Base-by-base conservation (phyloP, 2,329 filamentous ascomycete genomes). In the Claviceps cyperi region DNA sequence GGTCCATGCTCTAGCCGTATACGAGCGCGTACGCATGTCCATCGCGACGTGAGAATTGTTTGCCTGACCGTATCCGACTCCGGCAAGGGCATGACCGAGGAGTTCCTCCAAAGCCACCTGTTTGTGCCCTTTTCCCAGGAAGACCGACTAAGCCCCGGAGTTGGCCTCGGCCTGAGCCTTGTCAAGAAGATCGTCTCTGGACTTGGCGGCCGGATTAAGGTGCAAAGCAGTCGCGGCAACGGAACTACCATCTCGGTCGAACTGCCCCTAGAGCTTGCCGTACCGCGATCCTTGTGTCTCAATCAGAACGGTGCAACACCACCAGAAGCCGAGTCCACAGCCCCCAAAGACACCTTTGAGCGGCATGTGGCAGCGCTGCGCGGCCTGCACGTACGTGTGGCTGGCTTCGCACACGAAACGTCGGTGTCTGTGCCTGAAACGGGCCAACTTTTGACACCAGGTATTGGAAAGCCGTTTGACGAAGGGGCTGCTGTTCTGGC, bases 51-150 rank as follows among this genome's bases (percentile, higher is more conserved):
- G n/a, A 49, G 53, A 13, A 50, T 51, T 15, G 56, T 67, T 2
- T 58, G 55, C 0, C 58, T 81, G 4, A 74, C 69, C 0, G 74
- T 86, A 1, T 67, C 69, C 0, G 83, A 86, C 55, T 81, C 82
- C 0, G 83, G 83, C 1, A 72, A 72, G 43, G 83, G 83, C 1
- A 86, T 86, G 37, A 74, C 73, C 0, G 68, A 75, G 5, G 76
- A 83, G 11, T 86, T 78, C 54, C 63, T 84, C 14, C 69, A 74
- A 17, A 73, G 77, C 6, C 71, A 73, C 15, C 61, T 85, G 0
- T 86, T 81, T 58, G 77, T 73, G 0, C 78, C 81, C 0, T 85
- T 85, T 53, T 64, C 71, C 0, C 83, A 86, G 53, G 83, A 86
- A 56, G 73, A 84, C 46, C 63, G 68, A 0, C 61, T 86, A 1